Evolutionary conservation across 192 early-diverging fungal genomes (phyloP).

Genomic region (Rhizophagus clarus): DNA sequence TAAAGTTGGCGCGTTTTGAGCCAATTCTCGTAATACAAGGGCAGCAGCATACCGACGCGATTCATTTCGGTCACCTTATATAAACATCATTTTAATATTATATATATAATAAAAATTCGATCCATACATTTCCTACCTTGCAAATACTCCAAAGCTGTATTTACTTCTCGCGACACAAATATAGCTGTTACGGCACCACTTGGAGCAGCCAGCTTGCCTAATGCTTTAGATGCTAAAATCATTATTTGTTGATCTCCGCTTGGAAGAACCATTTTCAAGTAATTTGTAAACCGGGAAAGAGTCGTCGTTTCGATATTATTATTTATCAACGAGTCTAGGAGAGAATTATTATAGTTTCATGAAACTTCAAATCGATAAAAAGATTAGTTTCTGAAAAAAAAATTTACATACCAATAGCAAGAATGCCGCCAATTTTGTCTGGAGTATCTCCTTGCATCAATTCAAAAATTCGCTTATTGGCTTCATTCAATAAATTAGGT

Average conservation of each 20-base stretch:
- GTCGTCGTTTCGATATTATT: conserved; percentile 33
- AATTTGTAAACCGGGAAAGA: conserved; percentile 69
- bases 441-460: conserved; percentile 32
- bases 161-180: conserved; percentile 78
- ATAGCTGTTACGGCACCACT: conserved; percentile 70
- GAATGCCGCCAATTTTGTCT: conserved; percentile 28
- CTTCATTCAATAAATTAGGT: conserved; percentile 33
- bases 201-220: conserved; percentile 60
- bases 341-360: neutral
- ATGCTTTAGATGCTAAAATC: conserved; percentile 69
- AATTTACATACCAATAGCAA: conserved; percentile 15
- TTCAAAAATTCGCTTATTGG: conserved; percentile 32
- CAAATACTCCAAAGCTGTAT: conserved; percentile 77
- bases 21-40: conserved; percentile 73
- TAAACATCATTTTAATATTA: neutral
- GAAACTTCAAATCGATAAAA: neutral
- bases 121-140: conserved; percentile 53
- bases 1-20: conserved; percentile 76
- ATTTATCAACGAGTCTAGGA: conserved; percentile 25
- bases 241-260: conserved; percentile 62
- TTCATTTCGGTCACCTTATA: conserved; percentile 76
- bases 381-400: neutral
- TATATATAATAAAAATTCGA: neutral
- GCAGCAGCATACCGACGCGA: conserved; percentile 78
- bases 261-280: conserved; percentile 72